Evolutionary conservation across 768 basidiomycete species (phyloP).

Genomic region (Boletus reticulatus): DNA sequence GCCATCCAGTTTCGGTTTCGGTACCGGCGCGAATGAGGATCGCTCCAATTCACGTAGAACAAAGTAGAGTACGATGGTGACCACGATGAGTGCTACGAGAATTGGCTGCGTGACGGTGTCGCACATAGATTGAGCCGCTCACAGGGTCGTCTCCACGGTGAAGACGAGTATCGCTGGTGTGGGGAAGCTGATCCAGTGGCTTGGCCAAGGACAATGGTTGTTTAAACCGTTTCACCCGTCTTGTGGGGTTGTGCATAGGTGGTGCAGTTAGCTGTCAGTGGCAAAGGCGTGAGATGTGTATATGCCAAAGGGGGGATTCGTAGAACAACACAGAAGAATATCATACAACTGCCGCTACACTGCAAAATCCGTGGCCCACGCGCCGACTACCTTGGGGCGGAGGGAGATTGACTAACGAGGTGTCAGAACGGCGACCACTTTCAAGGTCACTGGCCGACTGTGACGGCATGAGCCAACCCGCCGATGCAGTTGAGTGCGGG

Average conservation of each 20-base stretch:
- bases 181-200: neutral
- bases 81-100: slow-evolving; percentile 16
- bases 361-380: slow-evolving; percentile 51
- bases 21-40: slow-evolving; percentile 3
- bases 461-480: too few species aligned
- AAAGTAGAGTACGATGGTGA: slow-evolving; percentile 24
- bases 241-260: slow-evolving; percentile 18
- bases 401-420: slow-evolving; percentile 65
- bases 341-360: too few species aligned
- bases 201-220: slow-evolving; percentile 1
- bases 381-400: slow-evolving; percentile 43
- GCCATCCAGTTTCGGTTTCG: neutral
- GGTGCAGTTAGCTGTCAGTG: neutral
- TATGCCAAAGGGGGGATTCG: too few species aligned
- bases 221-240: slow-evolving; percentile 14
- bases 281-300: too few species aligned
- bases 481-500: too few species aligned
- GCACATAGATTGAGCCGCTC: neutral
- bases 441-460: slow-evolving; percentile 84
- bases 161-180: neutral
- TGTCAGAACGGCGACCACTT: slow-evolving; percentile 69
- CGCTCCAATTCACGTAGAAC: slow-evolving; percentile 17
- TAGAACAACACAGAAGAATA: too few species aligned
- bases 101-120: slow-evolving; percentile 3
- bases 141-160: neutral